Base-by-base conservation (phyloP, 768 basidiomycete species). In the Guyanaporus albipodus region DNA sequence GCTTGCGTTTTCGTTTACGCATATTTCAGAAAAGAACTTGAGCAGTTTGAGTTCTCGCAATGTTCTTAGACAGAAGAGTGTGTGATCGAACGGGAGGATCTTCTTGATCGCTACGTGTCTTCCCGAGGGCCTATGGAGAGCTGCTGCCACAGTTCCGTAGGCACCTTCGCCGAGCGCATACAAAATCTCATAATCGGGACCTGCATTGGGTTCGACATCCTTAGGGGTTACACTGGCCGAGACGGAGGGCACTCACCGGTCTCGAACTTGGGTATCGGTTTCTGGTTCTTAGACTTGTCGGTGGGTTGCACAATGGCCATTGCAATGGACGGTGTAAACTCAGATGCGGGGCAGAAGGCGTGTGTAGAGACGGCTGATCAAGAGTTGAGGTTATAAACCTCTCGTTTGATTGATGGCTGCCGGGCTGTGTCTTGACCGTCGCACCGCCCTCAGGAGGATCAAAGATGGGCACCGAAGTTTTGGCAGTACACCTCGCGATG, bases 91-190 rank as follows among this genome's bases (percentile, higher is more conserved):
- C 8, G 92, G 93, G 33, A 88, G 81, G 59, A 96, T 86, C 70
- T 91, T 92, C 78, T 95, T 97, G 71, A 95, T 94, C 34, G 93
- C 94, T 14, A 97, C 91, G 64, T 90, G 81, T 49, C 82, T 81
- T 26, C 84, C 81, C 8, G 83, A 80, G 6, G 88, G 86, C 56
- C 80, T 79, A 70, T 96, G 92, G 29, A 87, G 70, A 27, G 93
- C 94, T 45, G 92, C 88, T 46, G 80, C 88, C 40, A 96, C 92
- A 18, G 87, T 90, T 24, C 92, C 93, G 62, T 93, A 92, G 38
- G 91, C 89, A 44, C 91, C 87, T 70, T 90, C 87, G 37, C 87
- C 88, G 46, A 91, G 82, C 45, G 78, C 73, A 61, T 86, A 78
- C 60, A 88, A 70, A 50, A 89, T 67, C 57, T 83, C 78, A 66